phyloP scores from a whole-genome alignment of 1,284 basidiomycete species.

The Retiboletus flavoniger region DNA sequence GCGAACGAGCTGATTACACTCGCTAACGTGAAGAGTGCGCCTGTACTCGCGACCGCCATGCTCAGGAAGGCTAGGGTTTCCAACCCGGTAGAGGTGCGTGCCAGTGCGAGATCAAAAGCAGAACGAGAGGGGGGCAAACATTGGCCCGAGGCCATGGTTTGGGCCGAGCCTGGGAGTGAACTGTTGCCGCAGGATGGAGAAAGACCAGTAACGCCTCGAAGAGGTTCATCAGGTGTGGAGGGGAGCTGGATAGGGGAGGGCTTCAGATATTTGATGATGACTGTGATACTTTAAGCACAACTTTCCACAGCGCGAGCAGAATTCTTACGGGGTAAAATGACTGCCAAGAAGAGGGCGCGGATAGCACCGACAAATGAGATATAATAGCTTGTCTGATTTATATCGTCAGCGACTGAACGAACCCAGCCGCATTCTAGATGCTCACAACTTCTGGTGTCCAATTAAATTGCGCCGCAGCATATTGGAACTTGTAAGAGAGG shows the following conservation, averaged over 20 bases:
- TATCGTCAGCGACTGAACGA: constrained; percentile 4
- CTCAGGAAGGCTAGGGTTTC: constrained; percentile 55
- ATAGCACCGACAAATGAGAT: constrained; percentile 60
- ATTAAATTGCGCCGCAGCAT: constrained; percentile 59
- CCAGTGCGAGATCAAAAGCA: constrained; percentile 61
- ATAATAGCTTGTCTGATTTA: constrained; percentile 70
- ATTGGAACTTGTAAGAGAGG: constrained; percentile 67
- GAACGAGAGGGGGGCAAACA: constrained; percentile 36
- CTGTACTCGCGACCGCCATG: constrained; percentile 47
- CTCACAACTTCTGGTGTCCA: constrained; percentile 74
- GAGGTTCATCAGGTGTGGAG: constrained; percentile 33
- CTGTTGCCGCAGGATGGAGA: constrained; percentile 7
- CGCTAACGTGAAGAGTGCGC: constrained; percentile 46
- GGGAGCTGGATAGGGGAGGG: constrained; percentile 40
- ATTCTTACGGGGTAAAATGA: constrained; percentile 65
- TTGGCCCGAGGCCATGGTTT: background rate
- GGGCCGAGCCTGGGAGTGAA: constrained; percentile 19
- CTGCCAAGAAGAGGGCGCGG: constrained; percentile 60
- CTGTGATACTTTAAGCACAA: constrained; percentile 24
- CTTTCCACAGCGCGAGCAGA: background rate
- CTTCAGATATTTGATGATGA: constrained; percentile 54
- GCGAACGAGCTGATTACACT: constrained; percentile 53
- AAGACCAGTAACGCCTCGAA: constrained; percentile 21
- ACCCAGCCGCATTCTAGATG: constrained; percentile 4
- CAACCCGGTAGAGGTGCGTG: constrained; percentile 54